phyloP scores from a whole-genome alignment of 2,329 filamentous ascomycete species.

The Cryoendolithus antarcticus region DNA sequence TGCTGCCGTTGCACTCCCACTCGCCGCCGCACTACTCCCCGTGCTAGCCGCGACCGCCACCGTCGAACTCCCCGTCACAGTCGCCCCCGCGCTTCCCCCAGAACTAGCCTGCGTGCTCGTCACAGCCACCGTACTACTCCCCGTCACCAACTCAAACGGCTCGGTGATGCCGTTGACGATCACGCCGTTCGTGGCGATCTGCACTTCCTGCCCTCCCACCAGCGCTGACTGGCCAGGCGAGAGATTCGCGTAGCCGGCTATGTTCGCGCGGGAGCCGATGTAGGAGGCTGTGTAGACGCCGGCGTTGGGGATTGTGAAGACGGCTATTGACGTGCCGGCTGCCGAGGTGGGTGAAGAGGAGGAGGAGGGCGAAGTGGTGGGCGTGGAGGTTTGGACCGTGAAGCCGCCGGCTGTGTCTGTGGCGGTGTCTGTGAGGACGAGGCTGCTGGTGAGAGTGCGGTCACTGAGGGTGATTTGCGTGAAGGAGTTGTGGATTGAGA shows the following conservation, averaged over 20 bases:
- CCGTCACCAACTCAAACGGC: constrained; percentile 1
- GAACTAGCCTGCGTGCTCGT: not conserved
- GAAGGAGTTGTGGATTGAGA: too few species aligned
- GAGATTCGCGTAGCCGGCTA: constrained; percentile 3
- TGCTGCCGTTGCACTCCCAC: not conserved
- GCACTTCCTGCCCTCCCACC: constrained; percentile 4
- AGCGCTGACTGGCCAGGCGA: constrained; percentile 2
- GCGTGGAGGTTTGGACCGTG: too few species aligned
- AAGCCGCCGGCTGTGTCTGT: too few species aligned
- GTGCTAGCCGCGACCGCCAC: not conserved
- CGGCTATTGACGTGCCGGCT: not conserved
- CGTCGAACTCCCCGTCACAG: constrained; percentile 1
- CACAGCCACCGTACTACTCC: constrained; percentile 1
- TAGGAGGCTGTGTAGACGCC: constrained; percentile 2
- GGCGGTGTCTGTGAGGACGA: too few species aligned
- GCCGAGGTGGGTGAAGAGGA: too few species aligned
- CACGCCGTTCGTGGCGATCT: constrained; percentile 1
- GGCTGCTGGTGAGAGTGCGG: too few species aligned
- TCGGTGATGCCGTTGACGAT: not conserved
- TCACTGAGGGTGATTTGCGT: too few species aligned
- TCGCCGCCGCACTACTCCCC: not conserved
- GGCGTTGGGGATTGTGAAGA: constrained; percentile 5
- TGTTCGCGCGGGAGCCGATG: constrained; percentile 1
- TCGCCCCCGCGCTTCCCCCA: not conserved
- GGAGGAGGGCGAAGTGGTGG: too few species aligned